These are phyloP conservation scores for Stachybotrys echinatus DNA, from an alignment of 2,329 filamentous ascomycete species.

Conservation along the genomic window DNA sequence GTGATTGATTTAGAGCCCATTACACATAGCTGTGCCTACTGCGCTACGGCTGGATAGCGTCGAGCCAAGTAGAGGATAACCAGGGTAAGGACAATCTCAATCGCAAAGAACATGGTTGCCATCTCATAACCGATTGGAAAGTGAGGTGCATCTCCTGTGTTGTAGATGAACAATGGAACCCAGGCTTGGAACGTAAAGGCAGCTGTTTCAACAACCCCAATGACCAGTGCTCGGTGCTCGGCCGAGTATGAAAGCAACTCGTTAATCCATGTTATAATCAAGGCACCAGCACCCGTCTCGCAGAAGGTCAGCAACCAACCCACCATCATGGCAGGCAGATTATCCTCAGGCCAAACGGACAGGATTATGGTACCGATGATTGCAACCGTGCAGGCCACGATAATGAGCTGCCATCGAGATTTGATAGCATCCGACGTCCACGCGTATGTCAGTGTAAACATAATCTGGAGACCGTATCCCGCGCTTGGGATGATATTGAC, in stretches of 20 bases:
- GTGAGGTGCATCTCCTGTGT: conserved; percentile 28
- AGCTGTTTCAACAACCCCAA: conserved; percentile 41
- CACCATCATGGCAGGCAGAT: conserved; percentile 26
- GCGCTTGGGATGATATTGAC: conserved; percentile 46
- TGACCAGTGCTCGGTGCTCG: conserved; percentile 42
- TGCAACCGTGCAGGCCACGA: conserved; percentile 38
- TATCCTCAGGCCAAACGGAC: conserved; percentile 25
- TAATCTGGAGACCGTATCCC: conserved; percentile 29
- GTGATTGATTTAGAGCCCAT: too few relatives aligned
- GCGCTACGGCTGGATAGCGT: too few relatives aligned
- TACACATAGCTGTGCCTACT: too few relatives aligned
- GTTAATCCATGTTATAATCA: conserved; percentile 41
- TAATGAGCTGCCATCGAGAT: conserved; percentile 45
- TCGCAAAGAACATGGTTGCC: conserved; percentile 23
- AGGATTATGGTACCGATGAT: conserved; percentile 27
- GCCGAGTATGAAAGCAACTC: conserved; percentile 38
- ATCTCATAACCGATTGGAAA: conserved; percentile 32
- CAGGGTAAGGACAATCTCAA: conserved; percentile 18
- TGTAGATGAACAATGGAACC: conserved; percentile 32
- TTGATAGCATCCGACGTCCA: conserved; percentile 51
- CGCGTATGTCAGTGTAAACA: conserved; percentile 48
- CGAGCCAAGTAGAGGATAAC: conserved; percentile 11
- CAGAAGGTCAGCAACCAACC: conserved; percentile 29
- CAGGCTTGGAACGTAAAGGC: conserved; percentile 39
- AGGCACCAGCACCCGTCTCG: conserved; percentile 26